A percentile compares a stretch with the other conserved stretches of the same genome.
Evolutionary conservation across 2,329 filamentous ascomycete genomes (phyloP).

Genomic region (Emmonsia crescens): DNA sequence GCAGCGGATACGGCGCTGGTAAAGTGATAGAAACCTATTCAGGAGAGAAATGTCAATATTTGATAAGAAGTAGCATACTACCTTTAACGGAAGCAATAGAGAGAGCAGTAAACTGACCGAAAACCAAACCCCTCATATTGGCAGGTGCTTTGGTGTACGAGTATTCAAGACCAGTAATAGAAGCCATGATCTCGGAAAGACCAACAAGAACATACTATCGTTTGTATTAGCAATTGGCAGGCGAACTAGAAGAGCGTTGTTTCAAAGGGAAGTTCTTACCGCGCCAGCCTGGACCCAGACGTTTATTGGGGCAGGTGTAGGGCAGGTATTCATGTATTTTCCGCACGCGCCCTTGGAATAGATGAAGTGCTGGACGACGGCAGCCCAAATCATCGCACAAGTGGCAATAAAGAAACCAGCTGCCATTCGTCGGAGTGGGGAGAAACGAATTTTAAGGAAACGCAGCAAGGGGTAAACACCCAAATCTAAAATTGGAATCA

Average conservation of each 20-base stretch:
- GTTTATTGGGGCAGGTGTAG: constrained; percentile 20
- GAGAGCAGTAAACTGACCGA: background rate
- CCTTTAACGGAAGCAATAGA: background rate
- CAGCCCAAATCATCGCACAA: constrained; percentile 45
- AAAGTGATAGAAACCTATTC: constrained; percentile 53
- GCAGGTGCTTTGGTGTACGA: constrained; percentile 61
- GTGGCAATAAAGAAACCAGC: constrained; percentile 46
- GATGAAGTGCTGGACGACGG: constrained; percentile 48
- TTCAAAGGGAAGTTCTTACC: background rate
- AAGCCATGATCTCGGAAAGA: constrained; percentile 22
- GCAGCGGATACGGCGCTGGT: constrained; percentile 59
- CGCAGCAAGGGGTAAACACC: constrained; percentile 49
- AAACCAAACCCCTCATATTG: constrained; percentile 68
- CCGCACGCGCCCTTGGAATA: constrained; percentile 52
- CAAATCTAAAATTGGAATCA: constrained; percentile 39
- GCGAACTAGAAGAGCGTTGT: background rate
- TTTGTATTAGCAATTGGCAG: background rate
- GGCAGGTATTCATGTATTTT: constrained; percentile 42
- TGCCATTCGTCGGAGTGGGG: constrained; percentile 45
- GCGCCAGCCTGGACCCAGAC: constrained; percentile 7
- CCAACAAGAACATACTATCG: constrained; percentile 17
- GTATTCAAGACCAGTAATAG: constrained; percentile 53
- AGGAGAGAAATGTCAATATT: background rate
- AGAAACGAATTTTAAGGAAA: constrained; percentile 43
- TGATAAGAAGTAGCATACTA: background rate